phyloP scores from a whole-genome alignment of 2,329 filamentous ascomycete species.

The Pochonia chlamydosporia region DNA sequence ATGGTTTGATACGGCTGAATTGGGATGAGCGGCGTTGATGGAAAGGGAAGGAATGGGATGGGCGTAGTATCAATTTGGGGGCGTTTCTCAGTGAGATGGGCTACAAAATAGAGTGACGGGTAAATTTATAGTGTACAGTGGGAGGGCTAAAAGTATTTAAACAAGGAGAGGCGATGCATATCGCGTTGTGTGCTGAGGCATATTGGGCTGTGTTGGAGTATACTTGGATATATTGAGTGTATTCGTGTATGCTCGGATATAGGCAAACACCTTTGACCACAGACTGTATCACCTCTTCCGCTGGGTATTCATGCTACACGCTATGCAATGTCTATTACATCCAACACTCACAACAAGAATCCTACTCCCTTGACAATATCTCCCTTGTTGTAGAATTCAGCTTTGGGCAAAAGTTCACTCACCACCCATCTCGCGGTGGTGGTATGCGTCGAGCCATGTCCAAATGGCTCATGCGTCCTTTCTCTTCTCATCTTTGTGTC shows the following conservation, averaged over 20 bases:
- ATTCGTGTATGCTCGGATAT: too few species aligned
- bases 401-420: conserved; percentile 41
- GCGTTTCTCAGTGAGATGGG: conserved; percentile 17
- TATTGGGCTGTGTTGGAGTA: too few species aligned
- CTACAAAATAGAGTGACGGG: too few species aligned
- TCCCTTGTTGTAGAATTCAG: conserved; percentile 46
- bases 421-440: conserved; percentile 57
- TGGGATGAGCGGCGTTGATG: conserved; percentile 30
- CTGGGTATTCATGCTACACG: too few species aligned
- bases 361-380: conserved; percentile 43
- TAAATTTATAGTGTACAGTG: too few species aligned
- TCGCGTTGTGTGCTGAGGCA: too few species aligned
- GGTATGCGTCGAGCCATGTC: conserved; percentile 50
- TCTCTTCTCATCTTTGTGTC: conserved; percentile 32
- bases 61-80: conserved; percentile 42
- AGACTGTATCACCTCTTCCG: not conserved
- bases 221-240: too few species aligned
- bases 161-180: too few species aligned
- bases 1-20: conserved; percentile 40
- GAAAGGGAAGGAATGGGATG: conserved; percentile 40
- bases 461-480: conserved; percentile 44
- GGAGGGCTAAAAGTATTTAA: too few species aligned
- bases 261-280: too few species aligned
- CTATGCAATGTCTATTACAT: too few species aligned
- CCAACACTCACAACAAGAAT: conserved; percentile 9